Conservation (phyloP, 768 basidiomycete genomes). For the Hygrophoropsis aurantiaca region DNA sequence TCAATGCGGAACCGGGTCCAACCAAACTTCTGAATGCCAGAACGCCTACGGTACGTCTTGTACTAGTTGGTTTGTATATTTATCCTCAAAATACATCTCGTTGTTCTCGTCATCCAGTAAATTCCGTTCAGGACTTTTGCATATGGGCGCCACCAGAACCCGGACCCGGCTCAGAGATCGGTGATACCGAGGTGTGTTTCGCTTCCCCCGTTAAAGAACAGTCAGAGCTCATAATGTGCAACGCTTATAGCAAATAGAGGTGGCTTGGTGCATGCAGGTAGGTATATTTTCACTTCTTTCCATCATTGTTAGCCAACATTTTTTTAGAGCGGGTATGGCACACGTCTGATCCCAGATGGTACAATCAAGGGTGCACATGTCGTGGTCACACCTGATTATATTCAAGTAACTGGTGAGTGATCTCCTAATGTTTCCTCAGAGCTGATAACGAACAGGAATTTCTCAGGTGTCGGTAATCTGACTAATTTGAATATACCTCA, state of each 20-base stretch:
- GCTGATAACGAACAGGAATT: slow-evolving; percentile 18
- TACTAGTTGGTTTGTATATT: background rate
- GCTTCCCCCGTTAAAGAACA: slow-evolving; percentile 4
- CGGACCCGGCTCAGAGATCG: slow-evolving; percentile 52
- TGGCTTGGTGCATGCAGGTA: slow-evolving; percentile 54
- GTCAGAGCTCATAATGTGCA: slow-evolving; percentile 12
- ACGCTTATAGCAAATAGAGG: slow-evolving; percentile 40
- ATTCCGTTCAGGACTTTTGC: slow-evolving; percentile 57
- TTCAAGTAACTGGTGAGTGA: slow-evolving; percentile 61
- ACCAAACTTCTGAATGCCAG: slow-evolving; percentile 65
- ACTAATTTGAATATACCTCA: slow-evolving; percentile 66
- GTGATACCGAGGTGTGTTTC: slow-evolving; percentile 57
- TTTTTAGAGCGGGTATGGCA: slow-evolving; percentile 54
- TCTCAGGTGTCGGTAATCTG: slow-evolving; percentile 63
- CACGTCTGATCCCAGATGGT: slow-evolving; percentile 70
- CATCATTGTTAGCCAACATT: background rate
- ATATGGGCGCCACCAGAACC: slow-evolving; percentile 51
- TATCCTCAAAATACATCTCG: too few relatives aligned
- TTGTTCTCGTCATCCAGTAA: slow-evolving; percentile 37
- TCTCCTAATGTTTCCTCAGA: slow-evolving; percentile 14
- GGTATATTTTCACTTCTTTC: slow-evolving; percentile 2
- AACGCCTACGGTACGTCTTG: slow-evolving; percentile 61
- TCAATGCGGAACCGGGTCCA: slow-evolving; percentile 56
- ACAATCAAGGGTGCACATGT: slow-evolving; percentile 68
- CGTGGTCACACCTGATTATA: slow-evolving; percentile 71